Evolutionary conservation across 352 stramenopile species (phyloP), one percentile per base, ranked within the genome.

Genomic region (Globisporangium rhizosaccharum): DNA sequence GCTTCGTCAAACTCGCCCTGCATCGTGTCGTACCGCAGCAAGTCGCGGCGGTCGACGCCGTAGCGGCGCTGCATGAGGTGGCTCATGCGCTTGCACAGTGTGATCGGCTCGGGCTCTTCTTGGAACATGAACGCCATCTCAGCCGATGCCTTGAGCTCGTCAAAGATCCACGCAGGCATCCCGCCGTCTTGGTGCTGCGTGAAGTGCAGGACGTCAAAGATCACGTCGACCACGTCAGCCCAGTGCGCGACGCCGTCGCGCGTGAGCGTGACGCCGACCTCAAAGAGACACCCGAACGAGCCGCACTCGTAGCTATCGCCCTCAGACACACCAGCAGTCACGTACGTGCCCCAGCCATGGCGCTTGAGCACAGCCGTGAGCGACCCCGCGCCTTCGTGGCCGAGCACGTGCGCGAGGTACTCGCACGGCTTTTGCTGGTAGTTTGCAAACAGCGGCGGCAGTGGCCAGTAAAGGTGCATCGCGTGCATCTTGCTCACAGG

Each of bases 111-210:
- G 8, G 52, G 47, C 41, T 90, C 77, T 71, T 89, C 79, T 53
- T 87, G 73, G 44, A 89, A 90, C n/a, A 65, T 63, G 66, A 86
- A 87, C 5, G 66, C 58, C 53, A 90, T 85, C 14, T 81, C 70
- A 8, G 39, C 63, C 2, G 78, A 77, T 0, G 67, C 58, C 9
- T 63, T 76, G 33, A 85, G 60, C 49, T 90, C 80, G 14, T 89
- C 67, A 57, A 80, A 88, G 33, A 85, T 66, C 76, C 79, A 90
- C 10, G 53, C 17, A 8, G 69, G 72, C 2, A 85, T 61, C 18
- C 20, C 42, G 18, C 23, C 45, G 20, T 50, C 26, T 14, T 48
- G 48, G 1, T 11, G 26, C 50, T 37, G 46, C 46, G 73, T 77
- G 49, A 68, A 57, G 37, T 55, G 57, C 20, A 88, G 18, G 8